phyloP scores from a whole-genome alignment of 2,329 filamentous ascomycete genomes.

The Macroventuria anomochaeta region DNA sequence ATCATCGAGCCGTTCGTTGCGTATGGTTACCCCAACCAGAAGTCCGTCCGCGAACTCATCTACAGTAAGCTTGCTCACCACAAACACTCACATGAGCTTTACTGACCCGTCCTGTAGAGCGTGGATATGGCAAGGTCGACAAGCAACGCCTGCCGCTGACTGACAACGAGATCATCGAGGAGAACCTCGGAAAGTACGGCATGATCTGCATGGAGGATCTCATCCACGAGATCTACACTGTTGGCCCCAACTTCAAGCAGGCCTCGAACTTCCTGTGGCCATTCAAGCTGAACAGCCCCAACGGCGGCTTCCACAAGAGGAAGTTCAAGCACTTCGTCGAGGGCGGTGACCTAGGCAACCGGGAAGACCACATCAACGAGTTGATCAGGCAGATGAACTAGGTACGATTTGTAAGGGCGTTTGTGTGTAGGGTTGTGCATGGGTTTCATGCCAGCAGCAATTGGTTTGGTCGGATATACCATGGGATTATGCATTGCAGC shows the following conservation, averaged over 20 bases:
- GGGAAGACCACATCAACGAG: conserved; percentile 96
- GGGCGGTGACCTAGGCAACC: conserved; percentile 98
- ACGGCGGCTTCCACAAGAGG: conserved; percentile 89
- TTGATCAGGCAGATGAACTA: conserved; percentile 99
- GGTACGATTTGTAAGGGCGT: conserved; percentile 24
- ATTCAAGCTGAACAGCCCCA: conserved; percentile 99
- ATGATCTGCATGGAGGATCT: conserved; percentile 99
- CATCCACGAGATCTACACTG: conserved; percentile 96
- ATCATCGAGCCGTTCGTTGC: conserved; percentile 98
- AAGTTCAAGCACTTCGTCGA: conserved; percentile 99
- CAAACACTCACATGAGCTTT: conserved; percentile 53
- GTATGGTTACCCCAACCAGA: conserved; percentile 99
- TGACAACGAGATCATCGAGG: conserved; percentile 97
- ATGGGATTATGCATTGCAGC: conserved; percentile 19
- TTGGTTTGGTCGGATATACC: conserved; percentile 19
- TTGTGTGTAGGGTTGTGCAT: conserved; percentile 13
- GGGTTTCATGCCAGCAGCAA: conserved; percentile 15
- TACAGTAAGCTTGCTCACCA: conserved; percentile 92
- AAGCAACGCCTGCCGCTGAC: conserved; percentile 97
- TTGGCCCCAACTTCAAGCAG: conserved; percentile 98
- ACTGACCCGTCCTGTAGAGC: conserved; percentile 51
- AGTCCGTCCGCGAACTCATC: conserved; percentile 97
- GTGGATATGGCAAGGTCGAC: conserved; percentile 97
- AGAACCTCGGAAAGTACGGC: conserved; percentile 92
- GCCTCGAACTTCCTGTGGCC: conserved; percentile 99